These are phyloP conservation scores for Chalciporus piperatus DNA, from an alignment of 768 basidiomycete genomes.

Conservation along the genomic window DNA sequence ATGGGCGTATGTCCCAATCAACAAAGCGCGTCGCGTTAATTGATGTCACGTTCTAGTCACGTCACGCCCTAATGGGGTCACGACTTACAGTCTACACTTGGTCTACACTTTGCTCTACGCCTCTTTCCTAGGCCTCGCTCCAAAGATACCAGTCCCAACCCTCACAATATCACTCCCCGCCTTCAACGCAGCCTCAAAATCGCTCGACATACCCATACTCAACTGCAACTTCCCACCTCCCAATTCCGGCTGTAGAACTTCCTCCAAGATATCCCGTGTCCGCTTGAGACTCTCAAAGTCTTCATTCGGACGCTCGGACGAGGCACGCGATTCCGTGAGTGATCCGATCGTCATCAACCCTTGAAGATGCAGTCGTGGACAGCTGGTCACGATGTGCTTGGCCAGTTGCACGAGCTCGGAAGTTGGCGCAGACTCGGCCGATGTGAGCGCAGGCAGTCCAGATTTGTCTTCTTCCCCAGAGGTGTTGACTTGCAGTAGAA, in stretches of 20 bases:
- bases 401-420: constrained; percentile 68
- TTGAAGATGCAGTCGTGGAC: constrained; percentile 71
- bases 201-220: constrained; percentile 98
- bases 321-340: constrained; percentile 60
- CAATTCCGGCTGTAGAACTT: constrained; percentile 34
- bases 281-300: constrained; percentile 74
- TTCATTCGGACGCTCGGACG: constrained; percentile 44
- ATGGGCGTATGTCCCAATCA: constrained; percentile 19
- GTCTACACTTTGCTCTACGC: neutral
- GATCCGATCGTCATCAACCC: constrained; percentile 98
- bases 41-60: constrained; percentile 29
- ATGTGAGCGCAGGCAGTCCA: constrained; percentile 64
- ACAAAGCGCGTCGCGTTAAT: constrained; percentile 35
- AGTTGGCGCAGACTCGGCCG: constrained; percentile 27
- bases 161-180: constrained; percentile 86
- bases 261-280: constrained; percentile 59
- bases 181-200: constrained; percentile 83
- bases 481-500: constrained; percentile 93
- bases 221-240: constrained; percentile 48
- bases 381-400: constrained; percentile 62
- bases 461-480: constrained; percentile 92
- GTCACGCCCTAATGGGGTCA: constrained; percentile 4
- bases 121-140: constrained; percentile 58
- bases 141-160: constrained; percentile 91
- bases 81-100: neutral